Conservation (phyloP, 345 rosid species). For the Brassica cretica region DNA sequence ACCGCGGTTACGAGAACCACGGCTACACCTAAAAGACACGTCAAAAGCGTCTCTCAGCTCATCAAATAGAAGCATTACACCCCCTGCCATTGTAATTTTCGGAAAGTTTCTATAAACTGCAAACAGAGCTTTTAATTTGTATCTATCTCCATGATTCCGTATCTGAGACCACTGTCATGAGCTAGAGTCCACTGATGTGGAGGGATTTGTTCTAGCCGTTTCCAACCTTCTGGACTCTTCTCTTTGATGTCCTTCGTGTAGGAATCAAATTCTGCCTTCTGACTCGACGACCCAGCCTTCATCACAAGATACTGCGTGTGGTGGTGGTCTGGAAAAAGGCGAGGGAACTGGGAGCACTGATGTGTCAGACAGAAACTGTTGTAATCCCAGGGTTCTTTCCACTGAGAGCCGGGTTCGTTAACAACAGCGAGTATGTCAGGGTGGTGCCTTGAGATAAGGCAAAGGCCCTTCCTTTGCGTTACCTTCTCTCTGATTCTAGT, state of each 20-base stretch:
- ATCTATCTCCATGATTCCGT: neutral
- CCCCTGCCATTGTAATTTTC: neutral
- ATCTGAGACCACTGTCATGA: constrained; percentile 27
- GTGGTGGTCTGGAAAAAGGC: neutral
- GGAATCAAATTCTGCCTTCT: neutral
- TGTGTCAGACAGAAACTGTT: constrained; percentile 1
- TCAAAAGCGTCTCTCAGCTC: neutral
- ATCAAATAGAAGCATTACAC: neutral
- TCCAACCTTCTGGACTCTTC: constrained; percentile 7
- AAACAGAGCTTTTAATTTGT: neutral
- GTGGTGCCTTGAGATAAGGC: constrained; percentile 19
- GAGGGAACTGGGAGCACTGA: neutral
- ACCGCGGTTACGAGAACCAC: neutral
- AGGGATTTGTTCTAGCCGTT: neutral
- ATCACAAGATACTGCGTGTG: neutral
- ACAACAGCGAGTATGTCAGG: constrained; percentile 6
- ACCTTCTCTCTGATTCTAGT: constrained; percentile 19
- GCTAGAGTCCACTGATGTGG: constrained; percentile 16
- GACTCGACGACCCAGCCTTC: constrained; percentile 2
- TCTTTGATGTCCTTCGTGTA: neutral
- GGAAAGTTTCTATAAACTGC: neutral
- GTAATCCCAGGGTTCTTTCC: constrained; percentile 25
- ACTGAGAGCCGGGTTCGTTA: neutral
- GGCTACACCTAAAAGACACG: neutral
- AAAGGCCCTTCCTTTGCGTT: constrained; percentile 16